A percentile compares a stretch with the other conserved stretches of the same genome.
Evolutionary conservation across 2,329 filamentous ascomycete genomes (phyloP).

Genomic region (Alternaria angustiovoidea): DNA sequence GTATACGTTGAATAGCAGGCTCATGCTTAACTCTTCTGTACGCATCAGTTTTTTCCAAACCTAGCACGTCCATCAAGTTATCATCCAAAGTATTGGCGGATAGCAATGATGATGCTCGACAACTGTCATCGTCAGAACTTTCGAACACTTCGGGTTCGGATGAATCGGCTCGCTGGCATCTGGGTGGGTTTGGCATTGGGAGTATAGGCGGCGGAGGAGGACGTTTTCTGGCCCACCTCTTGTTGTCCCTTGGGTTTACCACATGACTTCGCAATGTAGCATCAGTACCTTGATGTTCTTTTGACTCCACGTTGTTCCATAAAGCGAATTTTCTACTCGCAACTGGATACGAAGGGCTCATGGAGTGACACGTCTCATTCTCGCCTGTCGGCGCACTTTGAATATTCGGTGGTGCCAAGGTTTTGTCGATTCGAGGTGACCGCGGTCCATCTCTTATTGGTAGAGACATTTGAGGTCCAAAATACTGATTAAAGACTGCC

Average conservation of each 20-base stretch:
- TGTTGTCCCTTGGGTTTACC: not conserved
- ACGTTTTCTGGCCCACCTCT: slow-evolving; percentile 5
- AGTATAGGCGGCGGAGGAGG: not conserved
- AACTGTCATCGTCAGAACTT: not conserved
- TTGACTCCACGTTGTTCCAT: not conserved
- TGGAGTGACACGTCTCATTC: not conserved
- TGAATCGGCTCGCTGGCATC: not conserved
- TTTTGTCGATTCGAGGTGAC: not conserved
- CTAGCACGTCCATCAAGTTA: not conserved
- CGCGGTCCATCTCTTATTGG: not conserved
- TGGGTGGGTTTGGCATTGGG: not conserved
- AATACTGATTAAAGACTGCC: slow-evolving; percentile 3
- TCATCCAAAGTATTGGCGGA: not conserved
- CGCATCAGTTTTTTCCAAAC: not conserved
- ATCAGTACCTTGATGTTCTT: not conserved
- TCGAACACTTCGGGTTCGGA: not conserved
- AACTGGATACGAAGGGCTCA: not conserved
- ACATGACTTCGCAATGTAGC: not conserved
- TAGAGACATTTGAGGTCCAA: slow-evolving; percentile 1
- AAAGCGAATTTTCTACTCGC: not conserved
- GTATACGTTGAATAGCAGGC: not conserved
- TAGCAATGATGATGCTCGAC: not conserved
- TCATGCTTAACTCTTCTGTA: slow-evolving; percentile 7
- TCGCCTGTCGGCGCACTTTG: not conserved
- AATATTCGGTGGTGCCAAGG: not conserved